phyloP scores from a whole-genome alignment of 768 basidiomycete species.

The Suillus cothurnatus region DNA sequence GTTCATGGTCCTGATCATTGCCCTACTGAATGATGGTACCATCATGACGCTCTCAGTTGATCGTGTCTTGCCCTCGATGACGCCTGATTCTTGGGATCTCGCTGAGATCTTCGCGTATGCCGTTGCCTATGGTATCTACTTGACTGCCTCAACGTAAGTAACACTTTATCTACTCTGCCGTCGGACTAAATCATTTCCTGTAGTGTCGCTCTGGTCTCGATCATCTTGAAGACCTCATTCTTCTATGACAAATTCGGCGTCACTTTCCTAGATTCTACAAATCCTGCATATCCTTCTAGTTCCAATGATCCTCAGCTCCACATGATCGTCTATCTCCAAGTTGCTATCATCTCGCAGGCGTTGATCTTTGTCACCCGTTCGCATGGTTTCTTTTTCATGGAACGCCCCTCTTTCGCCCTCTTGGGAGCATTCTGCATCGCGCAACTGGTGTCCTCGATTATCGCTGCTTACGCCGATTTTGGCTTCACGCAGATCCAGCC shows the following conservation, averaged over 20 bases:
- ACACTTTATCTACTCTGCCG: conserved; percentile 1
- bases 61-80: conserved; percentile 90
- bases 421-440: conserved; percentile 90
- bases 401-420: conserved; percentile 88
- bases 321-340: conserved; percentile 93
- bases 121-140: conserved; percentile 92
- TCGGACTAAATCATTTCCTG: conserved; percentile 15
- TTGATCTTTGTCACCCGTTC: conserved; percentile 96
- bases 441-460: conserved; percentile 94
- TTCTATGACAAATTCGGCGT: conserved; percentile 90
- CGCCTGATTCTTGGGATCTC: conserved; percentile 95
- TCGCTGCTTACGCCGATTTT: conserved; percentile 92
- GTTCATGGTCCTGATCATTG: conserved; percentile 99
- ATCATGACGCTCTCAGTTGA: conserved; percentile 99
- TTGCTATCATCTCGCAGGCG: conserved; percentile 98
- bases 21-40: conserved; percentile 95
- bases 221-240: conserved; percentile 86
- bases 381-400: conserved; percentile 96
- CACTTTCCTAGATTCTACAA: too few species aligned
- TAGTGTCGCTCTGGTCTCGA: conserved; percentile 76
- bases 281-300: conserved; percentile 28
- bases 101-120: conserved; percentile 96
- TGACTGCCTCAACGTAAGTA: conserved; percentile 87
- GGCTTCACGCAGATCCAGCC: conserved; percentile 84
- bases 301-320: conserved; percentile 75